Conservation (phyloP, 768 basidiomycete genomes). For the Boletus sensibilis region DNA sequence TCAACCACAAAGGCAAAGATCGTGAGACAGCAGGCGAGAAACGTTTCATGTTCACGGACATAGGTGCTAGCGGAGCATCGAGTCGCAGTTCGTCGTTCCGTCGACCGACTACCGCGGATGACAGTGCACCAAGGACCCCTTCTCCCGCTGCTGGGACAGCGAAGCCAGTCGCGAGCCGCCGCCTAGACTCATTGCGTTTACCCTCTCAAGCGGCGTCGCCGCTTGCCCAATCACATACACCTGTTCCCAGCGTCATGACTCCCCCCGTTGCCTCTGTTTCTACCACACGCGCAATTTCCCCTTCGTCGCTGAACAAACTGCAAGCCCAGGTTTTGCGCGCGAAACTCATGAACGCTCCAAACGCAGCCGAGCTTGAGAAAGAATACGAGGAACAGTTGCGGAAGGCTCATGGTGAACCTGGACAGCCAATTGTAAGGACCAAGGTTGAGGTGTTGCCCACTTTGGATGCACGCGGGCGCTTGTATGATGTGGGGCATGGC, state of each 20-base stretch:
- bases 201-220: conserved; percentile 61
- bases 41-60: conserved; percentile 68
- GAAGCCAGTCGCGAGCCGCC: conserved; percentile 43
- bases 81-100: conserved; percentile 87
- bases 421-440: conserved; percentile 43
- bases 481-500: conserved; percentile 92
- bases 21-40: conserved; percentile 43
- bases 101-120: conserved; percentile 65
- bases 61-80: conserved; percentile 59
- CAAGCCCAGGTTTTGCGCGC: conserved; percentile 93
- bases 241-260: conserved; percentile 89
- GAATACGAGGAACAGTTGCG: conserved; percentile 78
- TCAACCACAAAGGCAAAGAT: conserved; percentile 39
- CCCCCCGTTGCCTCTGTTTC: conserved; percentile 46
- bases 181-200: conserved; percentile 60
- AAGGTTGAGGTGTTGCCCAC: conserved; percentile 87
- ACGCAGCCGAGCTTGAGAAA: conserved; percentile 74
- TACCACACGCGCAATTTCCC: conserved; percentile 54
- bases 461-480: conserved; percentile 73
- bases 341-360: conserved; percentile 77
- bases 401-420: conserved; percentile 46
- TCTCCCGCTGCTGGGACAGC: conserved; percentile 30
- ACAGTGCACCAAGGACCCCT: conserved; percentile 62
- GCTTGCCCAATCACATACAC: conserved; percentile 65
- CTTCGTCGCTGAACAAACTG: conserved; percentile 83